Conservation (phyloP, 2,329 filamentous ascomycete genomes). For the Paraphoma chrysanthemicola region DNA sequence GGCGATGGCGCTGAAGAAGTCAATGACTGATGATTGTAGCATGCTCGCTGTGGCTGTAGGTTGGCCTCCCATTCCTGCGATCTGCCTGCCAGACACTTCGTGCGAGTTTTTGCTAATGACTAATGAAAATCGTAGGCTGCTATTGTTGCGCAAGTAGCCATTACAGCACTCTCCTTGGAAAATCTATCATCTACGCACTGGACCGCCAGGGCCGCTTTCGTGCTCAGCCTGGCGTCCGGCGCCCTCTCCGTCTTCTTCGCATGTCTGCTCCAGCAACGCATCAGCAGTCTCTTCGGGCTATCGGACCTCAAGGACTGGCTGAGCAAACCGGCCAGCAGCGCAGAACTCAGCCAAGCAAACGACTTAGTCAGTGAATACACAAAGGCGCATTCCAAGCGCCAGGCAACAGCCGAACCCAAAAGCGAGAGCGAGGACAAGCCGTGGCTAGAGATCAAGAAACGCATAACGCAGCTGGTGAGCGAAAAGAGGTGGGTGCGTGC, state of each 20-base stretch:
- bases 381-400: no score
- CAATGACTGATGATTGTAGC: no score
- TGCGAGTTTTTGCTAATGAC: no score
- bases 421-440: background rate
- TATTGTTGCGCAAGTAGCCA: slow-evolving; percentile 25
- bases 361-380: no score
- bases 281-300: background rate
- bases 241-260: slow-evolving; percentile 20
- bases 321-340: background rate
- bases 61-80: no score
- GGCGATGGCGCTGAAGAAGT: no score
- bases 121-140: slow-evolving; percentile 13
- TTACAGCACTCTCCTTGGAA: slow-evolving; percentile 14
- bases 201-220: slow-evolving; percentile 18
- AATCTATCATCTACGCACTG: slow-evolving; percentile 12
- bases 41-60: no score
- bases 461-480: background rate
- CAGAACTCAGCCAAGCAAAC: no score
- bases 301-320: background rate
- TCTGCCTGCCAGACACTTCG: no score
- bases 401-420: background rate
- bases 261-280: background rate
- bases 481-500: background rate
- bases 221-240: slow-evolving; percentile 16
- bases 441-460: background rate